Conservation (phyloP, 2,329 filamentous ascomycete genomes). For the Alternaria solani region DNA sequence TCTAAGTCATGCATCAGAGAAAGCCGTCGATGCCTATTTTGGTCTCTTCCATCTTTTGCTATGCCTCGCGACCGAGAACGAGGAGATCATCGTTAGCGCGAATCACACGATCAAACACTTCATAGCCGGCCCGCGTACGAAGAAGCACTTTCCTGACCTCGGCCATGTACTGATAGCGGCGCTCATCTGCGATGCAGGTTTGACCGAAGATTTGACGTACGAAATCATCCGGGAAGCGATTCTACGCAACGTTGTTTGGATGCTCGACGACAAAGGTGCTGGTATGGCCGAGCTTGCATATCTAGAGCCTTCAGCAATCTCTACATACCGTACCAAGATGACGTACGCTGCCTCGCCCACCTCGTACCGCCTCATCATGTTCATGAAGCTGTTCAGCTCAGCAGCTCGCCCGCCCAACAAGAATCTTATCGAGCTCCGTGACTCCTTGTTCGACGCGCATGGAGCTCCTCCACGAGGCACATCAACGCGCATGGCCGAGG, state of each 20-base stretch:
- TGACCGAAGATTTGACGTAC: conserved; percentile 53
- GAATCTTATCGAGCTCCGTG: conserved; percentile 50
- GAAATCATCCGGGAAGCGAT: conserved; percentile 60
- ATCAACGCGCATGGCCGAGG: conserved; percentile 52
- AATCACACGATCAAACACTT: conserved; percentile 54
- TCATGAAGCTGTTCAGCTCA: conserved; percentile 60
- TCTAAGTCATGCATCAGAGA: conserved; percentile 60
- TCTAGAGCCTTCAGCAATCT: conserved; percentile 54
- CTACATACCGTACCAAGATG: conserved; percentile 57
- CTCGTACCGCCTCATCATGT: conserved; percentile 63
- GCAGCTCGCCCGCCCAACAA: conserved; percentile 52
- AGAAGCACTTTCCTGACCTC: conserved; percentile 57
- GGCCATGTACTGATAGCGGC: conserved; percentile 59
- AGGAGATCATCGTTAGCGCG: conserved; percentile 55
- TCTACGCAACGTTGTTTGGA: conserved; percentile 62
- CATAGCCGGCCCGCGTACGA: conserved; percentile 51
- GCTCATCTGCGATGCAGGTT: conserved; percentile 56
- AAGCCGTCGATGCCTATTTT: conserved; percentile 63
- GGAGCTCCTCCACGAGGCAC: conserved; percentile 59
- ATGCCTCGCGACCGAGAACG: conserved; percentile 55
- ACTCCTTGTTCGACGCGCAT: conserved; percentile 54
- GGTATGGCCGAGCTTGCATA: conserved; percentile 57
- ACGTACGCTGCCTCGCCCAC: conserved; percentile 59
- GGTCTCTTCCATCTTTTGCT: conserved; percentile 62
- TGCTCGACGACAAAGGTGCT: conserved; percentile 52